Evolutionary conservation across 176 grass and related monocot genomes (phyloP), one percentile per base, ranked within the genome.

Genomic region (Ensete glaucum): DNA sequence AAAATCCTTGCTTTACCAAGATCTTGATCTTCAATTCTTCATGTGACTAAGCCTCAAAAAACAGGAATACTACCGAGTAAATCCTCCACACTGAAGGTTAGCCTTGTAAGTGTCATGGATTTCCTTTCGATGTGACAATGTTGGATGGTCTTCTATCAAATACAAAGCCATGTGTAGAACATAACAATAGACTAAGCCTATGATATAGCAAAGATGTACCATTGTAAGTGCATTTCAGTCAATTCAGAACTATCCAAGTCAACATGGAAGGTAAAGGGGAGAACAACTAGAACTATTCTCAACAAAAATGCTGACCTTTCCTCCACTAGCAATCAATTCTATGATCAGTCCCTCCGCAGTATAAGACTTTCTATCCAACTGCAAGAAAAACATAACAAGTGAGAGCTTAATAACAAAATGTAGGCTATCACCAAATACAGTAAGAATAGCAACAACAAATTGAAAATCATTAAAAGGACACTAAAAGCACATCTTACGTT

Each of bases 301-400:
- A 54, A 54, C 71, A 87, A 74, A 69, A 27, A 73, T 53, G 21
- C 49, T 67, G 74, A 98, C 94, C 94, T 90, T 98, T 56, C 90
- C 94, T 76, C 87, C 94, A 83, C 81, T 82, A 71, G 87, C 90
- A 60, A 93, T 86, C 75, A 98, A 84, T 72, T 89, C 86, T 78
- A 98, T 83, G 73, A 98, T 85, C 81, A 85, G 69, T 73, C 77
- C 75, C 80, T 98, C 94, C 62, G 71, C 62, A 87, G 81, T 81
- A 78, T 76, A 80, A 62, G 59, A 85, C 63, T 82, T 84, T 73
- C 84, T 85, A 79, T 93, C 84, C 82, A 98, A 78, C 94, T 98
- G 78, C 49, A 88, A 86, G 26, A 80, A 77, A 82, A 73, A 76
- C 29, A 75, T 57, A 20, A 58, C 19, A 65, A 52, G 26, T 56